Conservation (phyloP, 805 yeast genomes). For the Lipomyces japonicus region DNA sequence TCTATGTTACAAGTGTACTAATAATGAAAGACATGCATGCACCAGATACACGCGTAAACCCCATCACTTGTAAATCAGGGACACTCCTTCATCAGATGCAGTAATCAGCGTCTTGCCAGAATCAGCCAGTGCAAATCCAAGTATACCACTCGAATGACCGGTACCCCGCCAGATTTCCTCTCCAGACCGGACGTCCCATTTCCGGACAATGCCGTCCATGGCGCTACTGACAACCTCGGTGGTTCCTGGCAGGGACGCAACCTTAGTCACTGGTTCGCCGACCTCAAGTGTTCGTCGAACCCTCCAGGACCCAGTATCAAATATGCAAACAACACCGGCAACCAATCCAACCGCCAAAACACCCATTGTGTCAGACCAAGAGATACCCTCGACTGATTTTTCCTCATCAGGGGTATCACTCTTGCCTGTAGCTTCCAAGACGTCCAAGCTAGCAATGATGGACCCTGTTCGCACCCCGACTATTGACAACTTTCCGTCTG, state of each 20-base stretch:
- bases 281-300: constrained; percentile 65
- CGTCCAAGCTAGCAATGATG: constrained; percentile 58
- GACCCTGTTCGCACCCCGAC: constrained; percentile 72
- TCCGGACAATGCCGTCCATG: constrained; percentile 80
- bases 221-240: constrained; percentile 65
- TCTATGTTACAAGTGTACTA: no score
- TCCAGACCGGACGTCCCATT: constrained; percentile 88
- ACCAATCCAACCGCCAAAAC: constrained; percentile 86
- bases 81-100: constrained; percentile 97
- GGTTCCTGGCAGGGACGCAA: constrained; percentile 53
- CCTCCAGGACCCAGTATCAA: constrained; percentile 83
- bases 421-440: constrained; percentile 42
- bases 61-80: constrained; percentile 57
- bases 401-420: constrained; percentile 47
- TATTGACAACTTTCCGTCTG: constrained; percentile 83
- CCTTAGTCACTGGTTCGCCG: constrained; percentile 81
- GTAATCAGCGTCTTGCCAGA: constrained; percentile 70
- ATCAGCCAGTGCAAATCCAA: constrained; percentile 67
- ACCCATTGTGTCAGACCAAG: constrained; percentile 67
- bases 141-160: constrained; percentile 92
- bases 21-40: no score
- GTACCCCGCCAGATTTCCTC: constrained; percentile 69
- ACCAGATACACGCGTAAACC: no score
- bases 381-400: constrained; percentile 68
- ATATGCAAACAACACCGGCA: constrained; percentile 77